Conservation (phyloP, 257 asterid genomes). For the Ajuga chamaepitys region DNA sequence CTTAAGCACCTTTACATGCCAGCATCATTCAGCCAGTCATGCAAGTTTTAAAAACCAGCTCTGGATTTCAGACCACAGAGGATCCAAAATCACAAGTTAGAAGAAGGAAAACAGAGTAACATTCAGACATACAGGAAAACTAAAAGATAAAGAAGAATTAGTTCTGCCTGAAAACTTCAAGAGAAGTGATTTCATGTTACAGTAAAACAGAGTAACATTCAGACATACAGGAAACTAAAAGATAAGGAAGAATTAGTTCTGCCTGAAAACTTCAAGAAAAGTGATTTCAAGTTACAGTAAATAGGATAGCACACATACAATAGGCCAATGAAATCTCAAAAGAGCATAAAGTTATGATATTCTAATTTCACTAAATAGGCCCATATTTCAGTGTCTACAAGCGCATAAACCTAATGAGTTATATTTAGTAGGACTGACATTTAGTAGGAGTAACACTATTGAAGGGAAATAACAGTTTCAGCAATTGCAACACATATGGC, state of each 20-base stretch:
- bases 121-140: neutral
- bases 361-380: neutral
- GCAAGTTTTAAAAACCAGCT: neutral
- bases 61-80: constrained; percentile 7
- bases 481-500: neutral
- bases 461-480: neutral
- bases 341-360: neutral
- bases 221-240: neutral
- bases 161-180: neutral
- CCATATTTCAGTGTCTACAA: neutral
- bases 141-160: neutral
- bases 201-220: constrained; percentile 1
- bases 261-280: too few species aligned
- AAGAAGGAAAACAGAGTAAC: neutral
- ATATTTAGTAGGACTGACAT: too few species aligned
- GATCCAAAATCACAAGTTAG: neutral
- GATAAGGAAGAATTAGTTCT: neutral
- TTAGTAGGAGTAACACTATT: neutral
- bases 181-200: neutral
- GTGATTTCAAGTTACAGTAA: too few species aligned
- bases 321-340: neutral
- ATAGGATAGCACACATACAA: neutral
- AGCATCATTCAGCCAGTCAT: neutral
- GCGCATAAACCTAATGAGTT: neutral
- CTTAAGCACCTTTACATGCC: neutral